phyloP scores from a whole-genome alignment of 2,329 filamentous ascomycete species.

The Fusarium xyrophilum region DNA sequence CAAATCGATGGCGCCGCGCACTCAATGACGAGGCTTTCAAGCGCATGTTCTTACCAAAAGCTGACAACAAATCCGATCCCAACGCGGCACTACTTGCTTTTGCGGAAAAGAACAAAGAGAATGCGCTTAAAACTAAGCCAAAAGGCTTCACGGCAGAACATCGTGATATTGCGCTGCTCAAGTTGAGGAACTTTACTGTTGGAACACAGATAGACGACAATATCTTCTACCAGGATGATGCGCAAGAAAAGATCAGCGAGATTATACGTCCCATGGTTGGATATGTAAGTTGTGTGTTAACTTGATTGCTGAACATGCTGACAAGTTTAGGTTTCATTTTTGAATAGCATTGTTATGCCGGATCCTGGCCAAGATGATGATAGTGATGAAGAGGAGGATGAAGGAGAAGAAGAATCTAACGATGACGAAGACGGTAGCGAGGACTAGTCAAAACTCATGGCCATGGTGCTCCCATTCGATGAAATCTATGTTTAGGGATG shows the following conservation, averaged over 20 bases:
- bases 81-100: slow-evolving; percentile 74
- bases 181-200: slow-evolving; percentile 80
- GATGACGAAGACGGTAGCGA: slow-evolving; percentile 12
- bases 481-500: background rate
- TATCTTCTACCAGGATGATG: slow-evolving; percentile 66
- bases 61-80: slow-evolving; percentile 43
- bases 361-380: slow-evolving; percentile 60
- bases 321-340: slow-evolving; percentile 66
- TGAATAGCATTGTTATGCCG: slow-evolving; percentile 78
- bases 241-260: slow-evolving; percentile 69
- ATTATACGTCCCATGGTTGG: slow-evolving; percentile 73
- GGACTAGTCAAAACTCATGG: slow-evolving; percentile 2
- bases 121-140: slow-evolving; percentile 83
- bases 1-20: slow-evolving; percentile 71
- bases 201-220: slow-evolving; percentile 70
- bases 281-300: slow-evolving; percentile 68
- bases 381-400: slow-evolving; percentile 48
- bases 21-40: slow-evolving; percentile 68
- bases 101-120: slow-evolving; percentile 70
- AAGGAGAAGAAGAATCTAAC: slow-evolving; percentile 36
- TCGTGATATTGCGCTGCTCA: slow-evolving; percentile 79
- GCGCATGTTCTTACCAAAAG: slow-evolving; percentile 65
- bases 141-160: slow-evolving; percentile 82
- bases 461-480: background rate
- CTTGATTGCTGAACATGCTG: background rate